Evolutionary conservation across 2,329 filamentous ascomycete species (phyloP).

Genomic region (Lachnellula subtilissima): DNA sequence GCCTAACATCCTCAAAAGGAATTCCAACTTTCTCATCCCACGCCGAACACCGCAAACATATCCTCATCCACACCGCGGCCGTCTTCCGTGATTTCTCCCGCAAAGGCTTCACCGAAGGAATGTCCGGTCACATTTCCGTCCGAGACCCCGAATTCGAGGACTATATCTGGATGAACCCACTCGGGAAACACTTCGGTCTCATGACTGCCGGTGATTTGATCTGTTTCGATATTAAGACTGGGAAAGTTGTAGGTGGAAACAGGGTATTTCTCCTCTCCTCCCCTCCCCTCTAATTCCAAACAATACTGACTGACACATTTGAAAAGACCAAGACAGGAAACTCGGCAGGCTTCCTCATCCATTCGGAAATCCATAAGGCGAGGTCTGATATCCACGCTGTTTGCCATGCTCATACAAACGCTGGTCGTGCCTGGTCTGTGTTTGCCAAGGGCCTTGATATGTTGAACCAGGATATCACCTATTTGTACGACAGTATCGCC

Average conservation of each 20-base stretch:
- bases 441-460: slow-evolving; percentile 64
- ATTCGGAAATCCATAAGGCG: slow-evolving; percentile 62
- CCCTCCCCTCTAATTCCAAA: neutral
- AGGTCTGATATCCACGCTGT: slow-evolving; percentile 61
- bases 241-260: slow-evolving; percentile 61
- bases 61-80: slow-evolving; percentile 61
- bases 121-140: slow-evolving; percentile 63
- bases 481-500: slow-evolving; percentile 59
- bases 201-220: slow-evolving; percentile 64
- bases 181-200: slow-evolving; percentile 61
- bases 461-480: slow-evolving; percentile 63
- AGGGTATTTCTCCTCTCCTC: slow-evolving; percentile 24
- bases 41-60: slow-evolving; percentile 56
- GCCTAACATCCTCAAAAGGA: slow-evolving; percentile 30
- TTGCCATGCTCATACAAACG: slow-evolving; percentile 63
- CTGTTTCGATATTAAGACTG: slow-evolving; percentile 53
- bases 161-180: slow-evolving; percentile 65
- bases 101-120: slow-evolving; percentile 63
- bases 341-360: slow-evolving; percentile 65
- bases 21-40: slow-evolving; percentile 52
- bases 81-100: slow-evolving; percentile 65
- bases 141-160: slow-evolving; percentile 58
- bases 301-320: neutral
- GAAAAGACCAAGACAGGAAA: slow-evolving; percentile 51
- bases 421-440: slow-evolving; percentile 62